Conservation (phyloP, 441 rosid genomes). For the Hura crepitans region DNA sequence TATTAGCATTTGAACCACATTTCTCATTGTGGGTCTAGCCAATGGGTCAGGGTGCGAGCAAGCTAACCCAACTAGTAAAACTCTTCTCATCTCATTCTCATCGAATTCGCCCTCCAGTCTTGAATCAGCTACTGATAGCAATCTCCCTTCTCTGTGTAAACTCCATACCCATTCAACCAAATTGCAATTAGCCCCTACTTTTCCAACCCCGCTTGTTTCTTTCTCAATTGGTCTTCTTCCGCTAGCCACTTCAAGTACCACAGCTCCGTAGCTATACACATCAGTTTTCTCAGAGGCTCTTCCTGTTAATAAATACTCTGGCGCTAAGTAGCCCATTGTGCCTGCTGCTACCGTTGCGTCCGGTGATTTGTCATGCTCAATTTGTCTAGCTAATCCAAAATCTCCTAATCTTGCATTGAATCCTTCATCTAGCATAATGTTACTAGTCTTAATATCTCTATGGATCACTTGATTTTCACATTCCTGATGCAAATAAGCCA, state of each 20-base stretch:
- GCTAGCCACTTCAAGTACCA: constrained; percentile 77
- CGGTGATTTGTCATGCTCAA: constrained; percentile 85
- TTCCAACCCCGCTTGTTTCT: constrained; percentile 34
- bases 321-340: constrained; percentile 98
- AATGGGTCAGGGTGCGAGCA: constrained; percentile 93
- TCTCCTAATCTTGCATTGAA: constrained; percentile 87
- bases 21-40: constrained; percentile 76
- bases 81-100: constrained; percentile 58
- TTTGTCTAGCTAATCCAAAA: constrained; percentile 81
- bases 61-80: constrained; percentile 72
- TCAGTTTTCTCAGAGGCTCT: constrained; percentile 87
- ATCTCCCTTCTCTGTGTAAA: constrained; percentile 68
- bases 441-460: constrained; percentile 83
- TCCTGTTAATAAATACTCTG: constrained; percentile 83
- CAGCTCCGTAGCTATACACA: constrained; percentile 90
- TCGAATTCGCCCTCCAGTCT: constrained; percentile 57
- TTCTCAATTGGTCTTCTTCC: constrained; percentile 89
- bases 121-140: constrained; percentile 60
- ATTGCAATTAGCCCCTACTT: constrained; percentile 45
- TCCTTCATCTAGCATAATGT: constrained; percentile 80
- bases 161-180: constrained; percentile 98
- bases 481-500: constrained; percentile 91
- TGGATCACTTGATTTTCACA: constrained; percentile 95
- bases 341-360: constrained; percentile 95
- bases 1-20: constrained; percentile 76